Evolutionary conservation across 140 eudicot species (phyloP).

Genomic region (Bidens hawaiensis): DNA sequence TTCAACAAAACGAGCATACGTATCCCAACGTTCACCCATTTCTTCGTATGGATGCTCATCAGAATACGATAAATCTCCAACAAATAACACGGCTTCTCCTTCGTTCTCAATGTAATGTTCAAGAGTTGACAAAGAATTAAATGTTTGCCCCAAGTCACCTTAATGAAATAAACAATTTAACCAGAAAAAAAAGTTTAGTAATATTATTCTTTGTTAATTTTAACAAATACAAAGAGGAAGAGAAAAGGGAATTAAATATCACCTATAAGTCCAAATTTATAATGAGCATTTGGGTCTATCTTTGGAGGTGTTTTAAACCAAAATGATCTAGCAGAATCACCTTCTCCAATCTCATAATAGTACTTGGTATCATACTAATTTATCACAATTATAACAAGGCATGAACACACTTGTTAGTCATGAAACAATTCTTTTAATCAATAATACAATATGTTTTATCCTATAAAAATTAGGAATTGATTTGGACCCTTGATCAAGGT

Average conservation of each 20-base stretch:
- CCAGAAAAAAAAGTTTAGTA: background rate
- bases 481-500: too few relatives aligned
- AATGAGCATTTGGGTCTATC: conserved; percentile 10
- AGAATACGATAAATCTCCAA: conserved; percentile 94
- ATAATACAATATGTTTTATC: too few relatives aligned
- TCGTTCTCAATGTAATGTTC: conserved; percentile 17
- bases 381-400: conserved; percentile 1
- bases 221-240: background rate
- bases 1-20: conserved; percentile 90
- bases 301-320: conserved; percentile 27
- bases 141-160: conserved; percentile 27
- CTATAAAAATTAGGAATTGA: too few relatives aligned
- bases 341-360: conserved; percentile 26
- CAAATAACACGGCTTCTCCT: conserved; percentile 23
- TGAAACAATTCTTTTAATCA: background rate
- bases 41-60: conserved; percentile 66
- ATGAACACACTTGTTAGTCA: background rate
- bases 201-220: too few relatives aligned
- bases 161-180: background rate
- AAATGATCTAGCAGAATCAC: conserved; percentile 25
- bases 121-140: conserved; percentile 19
- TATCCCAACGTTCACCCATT: conserved; percentile 91
- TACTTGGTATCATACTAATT: conserved; percentile 20
- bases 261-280: conserved; percentile 24
- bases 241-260: background rate